Evolutionary conservation across 2,329 filamentous ascomycete species (phyloP).

Genomic region (Alternaria postmessia): DNA sequence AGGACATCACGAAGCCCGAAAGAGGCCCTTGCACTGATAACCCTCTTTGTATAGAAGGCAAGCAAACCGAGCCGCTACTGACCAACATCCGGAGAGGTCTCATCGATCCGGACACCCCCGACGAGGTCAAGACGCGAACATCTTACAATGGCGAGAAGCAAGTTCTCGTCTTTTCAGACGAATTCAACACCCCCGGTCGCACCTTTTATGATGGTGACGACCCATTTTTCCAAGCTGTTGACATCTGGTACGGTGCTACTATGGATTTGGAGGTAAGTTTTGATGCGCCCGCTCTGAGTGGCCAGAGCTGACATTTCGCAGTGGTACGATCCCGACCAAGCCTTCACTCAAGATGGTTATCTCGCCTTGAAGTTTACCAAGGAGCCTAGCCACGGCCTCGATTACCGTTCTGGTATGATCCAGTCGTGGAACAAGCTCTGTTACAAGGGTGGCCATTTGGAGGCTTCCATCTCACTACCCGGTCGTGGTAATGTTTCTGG

Average conservation of each 20-base stretch:
- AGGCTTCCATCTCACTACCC: conserved; percentile 74
- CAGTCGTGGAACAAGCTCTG: conserved; percentile 78
- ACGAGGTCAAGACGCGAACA: conserved; percentile 64
- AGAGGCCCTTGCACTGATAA: conserved; percentile 52
- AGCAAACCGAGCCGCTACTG: conserved; percentile 59
- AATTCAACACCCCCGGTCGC: conserved; percentile 72
- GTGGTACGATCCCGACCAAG: conserved; percentile 76
- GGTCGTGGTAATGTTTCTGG: conserved; percentile 71
- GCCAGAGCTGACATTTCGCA: conserved; percentile 38
- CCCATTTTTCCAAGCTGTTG: conserved; percentile 71
- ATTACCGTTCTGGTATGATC: conserved; percentile 76
- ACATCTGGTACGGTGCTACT: conserved; percentile 77
- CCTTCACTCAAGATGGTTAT: conserved; percentile 68
- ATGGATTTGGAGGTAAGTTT: conserved; percentile 68
- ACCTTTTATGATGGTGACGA: conserved; percentile 77
- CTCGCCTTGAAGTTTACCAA: conserved; percentile 71
- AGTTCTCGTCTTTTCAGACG: conserved; percentile 74
- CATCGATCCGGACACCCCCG: conserved; percentile 73
- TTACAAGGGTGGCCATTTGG: conserved; percentile 74
- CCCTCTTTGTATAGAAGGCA: conserved; percentile 61
- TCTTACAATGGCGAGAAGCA: conserved; percentile 67
- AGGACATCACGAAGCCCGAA: conserved; percentile 51
- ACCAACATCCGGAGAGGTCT: conserved; percentile 68
- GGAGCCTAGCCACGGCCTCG: conserved; percentile 69
- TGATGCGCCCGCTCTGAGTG: background rate